phyloP scores from a whole-genome alignment of 371 early-diverging fungal species.

The Rhizomucor pusillus region DNA sequence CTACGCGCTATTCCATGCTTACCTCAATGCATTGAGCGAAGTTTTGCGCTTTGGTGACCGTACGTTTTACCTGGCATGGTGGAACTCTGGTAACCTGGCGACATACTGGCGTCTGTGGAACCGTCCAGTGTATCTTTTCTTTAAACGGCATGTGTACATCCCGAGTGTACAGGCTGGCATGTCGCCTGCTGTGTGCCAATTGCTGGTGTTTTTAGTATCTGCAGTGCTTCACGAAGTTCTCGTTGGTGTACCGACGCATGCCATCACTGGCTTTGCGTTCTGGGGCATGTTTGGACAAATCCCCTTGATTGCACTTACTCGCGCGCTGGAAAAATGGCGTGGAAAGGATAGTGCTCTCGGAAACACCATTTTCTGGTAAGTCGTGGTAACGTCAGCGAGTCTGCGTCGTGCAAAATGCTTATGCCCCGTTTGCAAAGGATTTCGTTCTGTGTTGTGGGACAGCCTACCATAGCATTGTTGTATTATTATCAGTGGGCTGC shows the following conservation, averaged over 20 bases:
- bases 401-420: too few species aligned
- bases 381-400: neutral
- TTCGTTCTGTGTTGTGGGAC: conserved; percentile 82
- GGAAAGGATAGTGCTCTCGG: conserved; percentile 82
- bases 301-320: conserved; percentile 78
- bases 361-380: conserved; percentile 84
- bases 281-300: conserved; percentile 88
- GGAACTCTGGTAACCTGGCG: conserved; percentile 83
- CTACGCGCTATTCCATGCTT: conserved; percentile 85
- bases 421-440: conserved; percentile 50
- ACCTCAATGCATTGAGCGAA: conserved; percentile 80
- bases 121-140: conserved; percentile 80
- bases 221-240: conserved; percentile 86
- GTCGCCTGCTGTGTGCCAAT: conserved; percentile 51
- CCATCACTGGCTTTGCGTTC: conserved; percentile 81
- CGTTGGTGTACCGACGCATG: conserved; percentile 83
- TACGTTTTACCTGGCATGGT: conserved; percentile 88
- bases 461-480: conserved; percentile 77
- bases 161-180: conserved; percentile 50
- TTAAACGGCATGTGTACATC: conserved; percentile 88
- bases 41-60: conserved; percentile 88
- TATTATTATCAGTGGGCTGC: conserved; percentile 82
- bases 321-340: conserved; percentile 62
- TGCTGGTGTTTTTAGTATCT: conserved; percentile 76
- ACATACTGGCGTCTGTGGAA: conserved; percentile 94